Evolutionary conservation across 2,329 filamentous ascomycete species (phyloP), one percentile per base, ranked within the genome.

Genomic region (Penicillium sp.): DNA sequence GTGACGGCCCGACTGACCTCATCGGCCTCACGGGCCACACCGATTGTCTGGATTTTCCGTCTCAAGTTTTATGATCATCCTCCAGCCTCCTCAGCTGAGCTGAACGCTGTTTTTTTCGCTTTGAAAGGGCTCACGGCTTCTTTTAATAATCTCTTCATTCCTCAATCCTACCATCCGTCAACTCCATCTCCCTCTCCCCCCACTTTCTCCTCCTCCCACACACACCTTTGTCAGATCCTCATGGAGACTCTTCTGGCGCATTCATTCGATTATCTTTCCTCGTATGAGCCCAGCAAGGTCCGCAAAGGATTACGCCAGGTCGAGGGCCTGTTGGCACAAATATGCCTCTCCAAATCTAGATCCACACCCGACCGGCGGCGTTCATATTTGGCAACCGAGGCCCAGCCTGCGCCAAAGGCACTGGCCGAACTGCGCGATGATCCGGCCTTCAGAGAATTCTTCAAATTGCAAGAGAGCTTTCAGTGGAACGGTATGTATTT

Each of bases 231-330:
- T 55, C 39, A 54, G 41, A 42, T 48, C 56, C 62, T 62, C 71
- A 98, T 98, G 95, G 95, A 98, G 81, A 88, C 90, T 54, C 85
- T 98, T 31, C 84, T 98, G 57, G 96, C 92, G 47, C 88, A 96
- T 75, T 92, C 94, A 62, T 98, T 98, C 78, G 93, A 97, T 81
- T 96, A 96, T 78, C 89, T 97, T 66, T 96, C 93, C 62, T 97
- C 93, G 51, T 93, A 93, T 76, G 92, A 97, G 70, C 88, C 88
- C 59, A 83, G 85, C 75, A 96, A 96, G 80, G 90, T 98, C 73
- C 89, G 92, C 69, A 98, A 97, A 80, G 95, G 94, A 54, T 81
- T 98, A 67, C 90, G 92, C 67, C 94, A 97, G 79, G 92, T 98
- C 64, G 94, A 98, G 79, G 92, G 92, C 35, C 85, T 98, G 48